These are phyloP conservation scores for Podospora anserina DNA, from an alignment of 495 filamentous ascomycete species.

Conservation along the genomic window DNA sequence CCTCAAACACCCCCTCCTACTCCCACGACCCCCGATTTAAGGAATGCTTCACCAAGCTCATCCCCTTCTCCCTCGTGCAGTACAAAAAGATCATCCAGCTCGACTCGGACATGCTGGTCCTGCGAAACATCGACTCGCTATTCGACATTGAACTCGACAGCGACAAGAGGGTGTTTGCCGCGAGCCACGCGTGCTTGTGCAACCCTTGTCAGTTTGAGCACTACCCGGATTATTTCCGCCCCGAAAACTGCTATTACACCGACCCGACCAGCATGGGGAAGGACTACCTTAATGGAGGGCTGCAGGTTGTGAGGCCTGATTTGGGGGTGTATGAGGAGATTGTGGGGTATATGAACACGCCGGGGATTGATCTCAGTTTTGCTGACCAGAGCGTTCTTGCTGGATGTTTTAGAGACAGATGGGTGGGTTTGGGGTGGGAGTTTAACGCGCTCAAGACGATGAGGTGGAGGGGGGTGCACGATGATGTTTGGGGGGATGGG, in stretches of 20 bases:
- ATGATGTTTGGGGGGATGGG: slow-evolving; percentile 70
- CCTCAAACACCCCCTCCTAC: slow-evolving; percentile 51
- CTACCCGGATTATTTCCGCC: slow-evolving; percentile 71
- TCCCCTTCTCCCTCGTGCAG: slow-evolving; percentile 64
- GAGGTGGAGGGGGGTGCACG: slow-evolving; percentile 64
- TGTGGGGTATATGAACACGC: slow-evolving; percentile 41
- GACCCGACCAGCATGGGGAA: slow-evolving; percentile 25
- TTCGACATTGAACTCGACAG: slow-evolving; percentile 53
- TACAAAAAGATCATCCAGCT: slow-evolving; percentile 73
- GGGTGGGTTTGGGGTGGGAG: slow-evolving; percentile 70
- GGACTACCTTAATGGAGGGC: slow-evolving; percentile 65
- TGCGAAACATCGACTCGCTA: slow-evolving; percentile 79
- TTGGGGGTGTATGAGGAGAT: slow-evolving; percentile 56
- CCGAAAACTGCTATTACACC: slow-evolving; percentile 55
- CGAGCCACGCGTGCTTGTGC: slow-evolving; percentile 75
- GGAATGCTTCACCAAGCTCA: slow-evolving; percentile 83
- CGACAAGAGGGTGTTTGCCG: slow-evolving; percentile 56
- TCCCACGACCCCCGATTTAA: slow-evolving; percentile 69
- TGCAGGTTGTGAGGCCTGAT: slow-evolving; percentile 69
- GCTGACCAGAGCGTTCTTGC: slow-evolving; percentile 71
- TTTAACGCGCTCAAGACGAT: slow-evolving; percentile 85
- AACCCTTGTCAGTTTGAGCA: slow-evolving; percentile 73
- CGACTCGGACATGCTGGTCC: slow-evolving; percentile 81
- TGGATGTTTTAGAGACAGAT: slow-evolving; percentile 62
- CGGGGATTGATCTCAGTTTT: slow-evolving; percentile 60